Conservation (phyloP, 345 rosid genomes). For the Cardamine chenopodiifolia region DNA sequence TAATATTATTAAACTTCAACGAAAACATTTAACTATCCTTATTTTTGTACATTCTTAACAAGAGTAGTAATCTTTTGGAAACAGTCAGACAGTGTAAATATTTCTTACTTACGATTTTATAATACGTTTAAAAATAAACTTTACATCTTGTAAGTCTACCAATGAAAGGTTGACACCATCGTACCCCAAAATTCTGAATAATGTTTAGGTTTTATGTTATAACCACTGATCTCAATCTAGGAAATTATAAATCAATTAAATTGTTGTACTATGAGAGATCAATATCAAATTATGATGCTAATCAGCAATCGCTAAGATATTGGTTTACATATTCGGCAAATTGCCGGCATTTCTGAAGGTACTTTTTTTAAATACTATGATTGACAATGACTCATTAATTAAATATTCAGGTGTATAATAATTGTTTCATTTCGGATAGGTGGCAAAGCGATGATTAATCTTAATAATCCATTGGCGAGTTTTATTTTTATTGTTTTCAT, state of each 20-base stretch:
- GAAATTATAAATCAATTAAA: background rate
- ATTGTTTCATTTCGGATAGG: background rate
- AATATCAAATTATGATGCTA: constrained; percentile 17
- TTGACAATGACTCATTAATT: constrained; percentile 24
- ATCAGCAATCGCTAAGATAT: constrained; percentile 18
- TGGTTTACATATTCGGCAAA: constrained; percentile 1
- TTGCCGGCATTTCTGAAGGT: background rate
- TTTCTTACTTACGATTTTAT: too few species aligned
- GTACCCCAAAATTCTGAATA: background rate
- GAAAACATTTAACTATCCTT: background rate
- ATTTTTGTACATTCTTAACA: too few species aligned
- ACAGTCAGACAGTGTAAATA: too few species aligned
- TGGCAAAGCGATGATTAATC: constrained; percentile 28
- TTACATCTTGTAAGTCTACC: background rate
- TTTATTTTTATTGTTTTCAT: constrained; percentile 18
- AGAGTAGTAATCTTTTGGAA: too few species aligned
- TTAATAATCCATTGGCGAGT: constrained; percentile 14
- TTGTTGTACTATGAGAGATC: background rate
- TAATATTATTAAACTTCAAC: background rate
- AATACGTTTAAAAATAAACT: background rate
- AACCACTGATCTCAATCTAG: constrained; percentile 21
- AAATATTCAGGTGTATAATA: constrained; percentile 2
- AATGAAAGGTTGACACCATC: background rate
- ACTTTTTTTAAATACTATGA: background rate
- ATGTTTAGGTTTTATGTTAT: background rate